Evolutionary conservation across 306 rosid species (phyloP).

Genomic region (Vigna angularis): DNA sequence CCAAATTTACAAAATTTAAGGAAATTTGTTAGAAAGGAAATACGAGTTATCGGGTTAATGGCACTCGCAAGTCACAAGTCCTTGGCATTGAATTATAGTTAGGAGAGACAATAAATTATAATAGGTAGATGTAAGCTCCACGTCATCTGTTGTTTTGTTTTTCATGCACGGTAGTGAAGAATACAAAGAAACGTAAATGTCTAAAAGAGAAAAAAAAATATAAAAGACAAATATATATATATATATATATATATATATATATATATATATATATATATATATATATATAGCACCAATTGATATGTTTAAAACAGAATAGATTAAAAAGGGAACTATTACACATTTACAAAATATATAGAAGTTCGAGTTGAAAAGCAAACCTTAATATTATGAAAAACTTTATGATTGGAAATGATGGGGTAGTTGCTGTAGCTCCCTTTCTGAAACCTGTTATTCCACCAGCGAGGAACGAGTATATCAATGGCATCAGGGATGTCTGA

Average conservation of each 20-base stretch:
- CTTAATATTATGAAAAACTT: constrained; percentile 68
- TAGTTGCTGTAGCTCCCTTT: constrained; percentile 97
- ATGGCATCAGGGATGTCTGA: constrained; percentile 76
- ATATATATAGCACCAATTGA: background rate
- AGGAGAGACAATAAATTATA: constrained; percentile 26
- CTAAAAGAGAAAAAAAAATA: background rate
- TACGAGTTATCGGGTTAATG: background rate
- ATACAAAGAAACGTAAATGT: background rate
- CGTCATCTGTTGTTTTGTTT: constrained; percentile 46
- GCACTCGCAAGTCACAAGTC: background rate
- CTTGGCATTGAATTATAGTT: background rate
- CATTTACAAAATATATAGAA: constrained; percentile 17
- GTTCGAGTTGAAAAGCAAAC: constrained; percentile 47
- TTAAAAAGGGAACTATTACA: constrained; percentile 17
- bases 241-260: no score
- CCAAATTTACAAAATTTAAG: constrained; percentile 29
- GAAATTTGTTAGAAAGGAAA: background rate
- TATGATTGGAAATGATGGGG: constrained; percentile 68
- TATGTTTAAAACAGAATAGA: constrained; percentile 24
- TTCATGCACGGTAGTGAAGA: constrained; percentile 24
- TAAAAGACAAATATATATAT: constrained; percentile 2
- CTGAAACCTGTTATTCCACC: constrained; percentile 95
- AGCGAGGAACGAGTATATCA: constrained; percentile 86
- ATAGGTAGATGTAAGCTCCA: constrained; percentile 40
- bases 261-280: background rate